Conservation (phyloP, 306 rosid genomes). For the Quercus ilex region DNA sequence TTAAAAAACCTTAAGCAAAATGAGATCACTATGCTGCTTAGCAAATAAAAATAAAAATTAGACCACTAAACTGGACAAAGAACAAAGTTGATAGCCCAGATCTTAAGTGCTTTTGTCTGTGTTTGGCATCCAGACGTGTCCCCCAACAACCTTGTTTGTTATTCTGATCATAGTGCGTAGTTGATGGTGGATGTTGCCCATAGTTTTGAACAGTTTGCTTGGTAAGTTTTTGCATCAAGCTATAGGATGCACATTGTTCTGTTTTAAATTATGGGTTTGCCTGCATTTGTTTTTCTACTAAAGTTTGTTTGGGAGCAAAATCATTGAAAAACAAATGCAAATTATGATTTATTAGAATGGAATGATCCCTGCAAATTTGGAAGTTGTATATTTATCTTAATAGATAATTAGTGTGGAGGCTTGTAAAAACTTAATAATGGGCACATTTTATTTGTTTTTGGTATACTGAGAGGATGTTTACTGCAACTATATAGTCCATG, state of each 20-base stretch:
- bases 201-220: background rate
- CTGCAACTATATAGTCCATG: slow-evolving; percentile 9
- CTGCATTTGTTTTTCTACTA: background rate
- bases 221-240: background rate
- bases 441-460: background rate
- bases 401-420: background rate
- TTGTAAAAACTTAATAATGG: background rate
- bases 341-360: background rate
- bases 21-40: background rate
- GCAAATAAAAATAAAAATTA: too few species aligned
- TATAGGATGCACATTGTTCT: background rate
- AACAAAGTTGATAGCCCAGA: too few species aligned
- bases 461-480: background rate
- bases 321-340: background rate
- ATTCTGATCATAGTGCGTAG: background rate
- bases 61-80: too few species aligned
- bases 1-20: too few species aligned
- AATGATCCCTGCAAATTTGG: background rate
- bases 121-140: too few species aligned
- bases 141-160: too few species aligned
- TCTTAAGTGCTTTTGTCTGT: too few species aligned
- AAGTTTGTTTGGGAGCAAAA: background rate
- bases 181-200: background rate
- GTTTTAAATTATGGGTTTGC: background rate
- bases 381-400: background rate